These are phyloP conservation scores for Ensete glaucum DNA, from an alignment of 176 grass and related monocot species.

Conservation along the genomic window DNA sequence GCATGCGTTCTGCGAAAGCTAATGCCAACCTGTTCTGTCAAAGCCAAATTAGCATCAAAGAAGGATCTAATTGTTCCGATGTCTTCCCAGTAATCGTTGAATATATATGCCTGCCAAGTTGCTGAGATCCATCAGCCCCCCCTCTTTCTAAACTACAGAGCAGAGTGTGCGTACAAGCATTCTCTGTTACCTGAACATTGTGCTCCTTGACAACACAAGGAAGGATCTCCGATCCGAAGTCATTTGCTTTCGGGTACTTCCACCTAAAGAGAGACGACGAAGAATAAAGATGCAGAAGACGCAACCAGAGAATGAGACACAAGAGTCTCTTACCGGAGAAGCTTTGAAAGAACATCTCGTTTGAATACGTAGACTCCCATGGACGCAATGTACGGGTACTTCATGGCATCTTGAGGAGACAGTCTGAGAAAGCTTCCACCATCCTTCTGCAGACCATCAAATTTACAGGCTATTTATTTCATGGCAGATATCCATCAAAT, in stretches of 20 bases:
- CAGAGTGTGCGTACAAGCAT: not conserved
- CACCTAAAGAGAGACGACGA: slow-evolving; percentile 28
- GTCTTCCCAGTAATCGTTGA: slow-evolving; percentile 71
- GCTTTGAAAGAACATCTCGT: slow-evolving; percentile 43
- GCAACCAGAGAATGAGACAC: not conserved
- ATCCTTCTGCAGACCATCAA: slow-evolving; percentile 38
- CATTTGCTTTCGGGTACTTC: slow-evolving; percentile 50
- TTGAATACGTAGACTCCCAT: slow-evolving; percentile 84
- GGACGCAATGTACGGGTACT: slow-evolving; percentile 61
- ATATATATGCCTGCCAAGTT: slow-evolving; percentile 44
- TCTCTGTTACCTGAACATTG: slow-evolving; percentile 44
- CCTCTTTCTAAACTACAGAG: not conserved
- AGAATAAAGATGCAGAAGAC: not conserved
- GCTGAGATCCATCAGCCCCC: too few relatives aligned
- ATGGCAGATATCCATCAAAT: not conserved
- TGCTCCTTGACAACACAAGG: slow-evolving; percentile 48
- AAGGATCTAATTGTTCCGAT: slow-evolving; percentile 78
- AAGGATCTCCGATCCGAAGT: slow-evolving; percentile 71
- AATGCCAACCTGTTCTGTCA: slow-evolving; percentile 46
- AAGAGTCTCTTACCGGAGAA: slow-evolving; percentile 41
- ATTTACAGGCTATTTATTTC: not conserved
- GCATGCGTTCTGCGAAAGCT: not conserved
- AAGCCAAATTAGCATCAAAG: slow-evolving; percentile 69
- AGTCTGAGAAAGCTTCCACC: slow-evolving; percentile 38
- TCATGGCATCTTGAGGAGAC: slow-evolving; percentile 20